phyloP scores from a whole-genome alignment of 768 basidiomycete species.

The Suillus subluteus region DNA sequence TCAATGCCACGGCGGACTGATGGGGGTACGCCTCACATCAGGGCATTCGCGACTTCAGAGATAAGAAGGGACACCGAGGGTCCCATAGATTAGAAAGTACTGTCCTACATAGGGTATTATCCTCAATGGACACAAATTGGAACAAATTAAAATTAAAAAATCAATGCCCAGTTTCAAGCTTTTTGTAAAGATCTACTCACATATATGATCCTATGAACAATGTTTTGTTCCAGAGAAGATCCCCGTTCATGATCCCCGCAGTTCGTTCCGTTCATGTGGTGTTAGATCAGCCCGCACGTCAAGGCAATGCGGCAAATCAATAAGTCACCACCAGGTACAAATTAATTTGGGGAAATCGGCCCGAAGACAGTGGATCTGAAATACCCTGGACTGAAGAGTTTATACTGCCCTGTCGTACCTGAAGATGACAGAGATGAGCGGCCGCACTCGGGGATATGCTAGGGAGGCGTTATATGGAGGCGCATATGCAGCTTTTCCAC shows the following conservation, averaged over 20 bases:
- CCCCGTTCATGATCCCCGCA: neutral
- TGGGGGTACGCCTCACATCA: too few relatives aligned
- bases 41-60: too few relatives aligned
- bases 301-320: neutral
- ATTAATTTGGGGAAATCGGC: neutral
- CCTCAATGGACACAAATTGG: too few relatives aligned
- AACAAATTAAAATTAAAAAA: neutral
- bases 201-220: neutral
- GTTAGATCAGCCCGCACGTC: neutral
- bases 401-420: neutral
- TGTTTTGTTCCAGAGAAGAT: neutral
- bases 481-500: neutral
- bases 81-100: too few relatives aligned
- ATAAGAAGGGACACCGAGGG: too few relatives aligned
- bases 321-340: neutral
- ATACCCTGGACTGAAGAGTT: neutral
- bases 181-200: neutral
- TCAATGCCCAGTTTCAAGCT: neutral
- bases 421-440: neutral
- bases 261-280: neutral
- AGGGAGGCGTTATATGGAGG: neutral
- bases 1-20: neutral
- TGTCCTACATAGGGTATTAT: too few relatives aligned
- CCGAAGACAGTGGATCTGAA: neutral
- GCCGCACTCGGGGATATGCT: neutral